Conservation (phyloP, 2,329 filamentous ascomycete genomes). For the Microascus cirrosus region DNA sequence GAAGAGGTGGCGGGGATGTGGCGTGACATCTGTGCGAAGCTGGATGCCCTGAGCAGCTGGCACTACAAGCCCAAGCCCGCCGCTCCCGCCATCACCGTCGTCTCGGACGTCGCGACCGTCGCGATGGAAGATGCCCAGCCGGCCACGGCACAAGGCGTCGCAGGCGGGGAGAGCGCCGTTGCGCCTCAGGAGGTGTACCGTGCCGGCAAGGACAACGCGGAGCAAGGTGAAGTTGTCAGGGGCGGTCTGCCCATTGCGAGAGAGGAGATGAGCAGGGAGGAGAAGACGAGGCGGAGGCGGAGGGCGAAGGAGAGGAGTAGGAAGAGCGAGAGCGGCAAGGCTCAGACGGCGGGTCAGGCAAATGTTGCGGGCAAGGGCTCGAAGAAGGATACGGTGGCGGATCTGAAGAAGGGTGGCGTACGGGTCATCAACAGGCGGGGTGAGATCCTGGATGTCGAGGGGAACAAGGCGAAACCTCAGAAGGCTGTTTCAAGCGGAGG, state of each 20-base stretch:
- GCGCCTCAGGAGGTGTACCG: slow-evolving; percentile 93
- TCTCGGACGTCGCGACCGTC: slow-evolving; percentile 83
- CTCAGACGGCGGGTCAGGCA: slow-evolving; percentile 17
- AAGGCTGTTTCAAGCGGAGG: slow-evolving; percentile 41
- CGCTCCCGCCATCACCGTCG: slow-evolving; percentile 71
- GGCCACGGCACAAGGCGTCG: slow-evolving; percentile 64
- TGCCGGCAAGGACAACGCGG: slow-evolving; percentile 53
- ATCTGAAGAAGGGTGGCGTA: slow-evolving; percentile 75
- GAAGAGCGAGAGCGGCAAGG: slow-evolving; percentile 44
- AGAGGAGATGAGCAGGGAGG: slow-evolving; percentile 81
- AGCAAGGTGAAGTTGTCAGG: slow-evolving; percentile 58
- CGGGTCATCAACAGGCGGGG: slow-evolving; percentile 88
- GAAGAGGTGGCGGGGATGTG: slow-evolving; percentile 73
- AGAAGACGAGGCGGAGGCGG: slow-evolving; percentile 65
- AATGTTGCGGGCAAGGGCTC: slow-evolving; percentile 11
- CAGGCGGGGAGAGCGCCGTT: slow-evolving; percentile 59
- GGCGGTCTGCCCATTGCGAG: slow-evolving; percentile 66
- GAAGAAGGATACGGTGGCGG: slow-evolving; percentile 45
- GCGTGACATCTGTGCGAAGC: slow-evolving; percentile 66
- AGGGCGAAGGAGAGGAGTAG: slow-evolving; percentile 77
- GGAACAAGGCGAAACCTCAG: slow-evolving; percentile 55
- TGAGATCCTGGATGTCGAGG: slow-evolving; percentile 72
- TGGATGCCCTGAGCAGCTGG: slow-evolving; percentile 86
- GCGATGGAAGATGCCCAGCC: slow-evolving; percentile 93
- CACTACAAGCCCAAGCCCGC: slow-evolving; percentile 88